phyloP scores from a whole-genome alignment of 352 stramenopile species.

The Phytophthora citricola region DNA sequence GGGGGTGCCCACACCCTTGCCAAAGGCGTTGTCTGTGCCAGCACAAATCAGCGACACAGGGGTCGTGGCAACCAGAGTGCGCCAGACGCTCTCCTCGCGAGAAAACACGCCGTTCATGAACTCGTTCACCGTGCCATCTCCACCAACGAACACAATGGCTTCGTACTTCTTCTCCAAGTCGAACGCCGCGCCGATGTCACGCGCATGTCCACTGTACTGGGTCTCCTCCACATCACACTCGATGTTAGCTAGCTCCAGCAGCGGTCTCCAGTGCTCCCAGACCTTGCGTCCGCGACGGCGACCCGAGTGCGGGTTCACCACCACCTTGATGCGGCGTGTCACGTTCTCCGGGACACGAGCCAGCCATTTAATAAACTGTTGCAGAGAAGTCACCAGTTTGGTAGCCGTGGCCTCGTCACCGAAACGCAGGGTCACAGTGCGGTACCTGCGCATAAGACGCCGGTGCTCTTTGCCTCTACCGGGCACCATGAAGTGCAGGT shows the following conservation, averaged over 20 bases:
- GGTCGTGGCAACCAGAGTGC: slow-evolving; percentile 73
- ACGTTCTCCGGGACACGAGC: slow-evolving; percentile 63
- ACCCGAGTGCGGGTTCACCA: slow-evolving; percentile 81
- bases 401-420: slow-evolving; percentile 29
- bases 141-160: slow-evolving; percentile 79
- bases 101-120: slow-evolving; percentile 87
- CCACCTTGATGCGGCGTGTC: slow-evolving; percentile 71
- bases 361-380: slow-evolving; percentile 74
- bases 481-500: slow-evolving; percentile 73
- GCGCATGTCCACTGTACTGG: slow-evolving; percentile 71
- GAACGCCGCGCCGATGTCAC: slow-evolving; percentile 70
- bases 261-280: slow-evolving; percentile 62
- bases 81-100: slow-evolving; percentile 74
- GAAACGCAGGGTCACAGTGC: slow-evolving; percentile 50
- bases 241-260: slow-evolving; percentile 71
- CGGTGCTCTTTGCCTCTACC: slow-evolving; percentile 61
- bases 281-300: slow-evolving; percentile 66
- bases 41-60: slow-evolving; percentile 74
- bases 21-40: slow-evolving; percentile 83
- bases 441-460: slow-evolving; percentile 64
- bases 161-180: slow-evolving; percentile 72
- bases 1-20: slow-evolving; percentile 70
- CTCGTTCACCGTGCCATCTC: slow-evolving; percentile 84
- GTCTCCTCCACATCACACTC: slow-evolving; percentile 83
- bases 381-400: slow-evolving; percentile 49